Base-by-base conservation (phyloP, 164 flowering plant genomes). In the Tetracentron sinense region DNA sequence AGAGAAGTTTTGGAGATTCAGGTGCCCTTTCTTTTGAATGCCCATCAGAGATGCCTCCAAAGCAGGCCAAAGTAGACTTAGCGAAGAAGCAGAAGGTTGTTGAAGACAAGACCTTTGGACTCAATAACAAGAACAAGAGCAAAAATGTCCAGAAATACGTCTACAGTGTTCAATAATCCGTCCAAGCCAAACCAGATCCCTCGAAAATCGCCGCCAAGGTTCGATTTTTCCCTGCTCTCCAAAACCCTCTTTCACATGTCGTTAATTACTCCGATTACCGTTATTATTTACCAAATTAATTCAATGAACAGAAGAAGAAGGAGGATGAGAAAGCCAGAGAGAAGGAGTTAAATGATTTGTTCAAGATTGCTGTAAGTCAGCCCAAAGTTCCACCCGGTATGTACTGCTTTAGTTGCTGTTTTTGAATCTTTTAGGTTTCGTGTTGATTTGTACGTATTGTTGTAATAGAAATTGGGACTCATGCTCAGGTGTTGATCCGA, bases 71-170 rank as follows among this genome's bases (percentile, higher is more conserved):
- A 74, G 74, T 85, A 25, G 98, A 94, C 21, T 19, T 89, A 46
- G 96, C 96, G 57, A 94, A 91, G 92, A 94, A 94, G 89, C 99
- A 94, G 82, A 94, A 91, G 84, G 62, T 81, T 15, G 93, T 89
- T 20, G 99, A 91, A 73, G 99, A 91, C 83, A 94, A 94, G 75
- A 94, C 99, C 16, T 94, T 94, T 67, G 99, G 99, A 17, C 81
- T 94, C 48, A 94, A 94, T 75, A 94, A 94, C 80, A 94, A 94
- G 68, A 90, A 87, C 81, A 94, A 94, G 85, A 86, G 93, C 73
- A 94, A 94, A 69, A 86, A 78, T 73, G 97, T 94, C 25, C 97
- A 94, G 81, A 89, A 91, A 66, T 91, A 94, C 49, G 99, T 94
- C 4, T 91, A 91, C 70, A 75, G 57, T 38, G 84, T 91, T 60